Percentiles rank a stretch among this genome's conserved stretches.
Conservation (phyloP, 202 grass and related monocot species). For the Saccharum hybrid region DNA sequence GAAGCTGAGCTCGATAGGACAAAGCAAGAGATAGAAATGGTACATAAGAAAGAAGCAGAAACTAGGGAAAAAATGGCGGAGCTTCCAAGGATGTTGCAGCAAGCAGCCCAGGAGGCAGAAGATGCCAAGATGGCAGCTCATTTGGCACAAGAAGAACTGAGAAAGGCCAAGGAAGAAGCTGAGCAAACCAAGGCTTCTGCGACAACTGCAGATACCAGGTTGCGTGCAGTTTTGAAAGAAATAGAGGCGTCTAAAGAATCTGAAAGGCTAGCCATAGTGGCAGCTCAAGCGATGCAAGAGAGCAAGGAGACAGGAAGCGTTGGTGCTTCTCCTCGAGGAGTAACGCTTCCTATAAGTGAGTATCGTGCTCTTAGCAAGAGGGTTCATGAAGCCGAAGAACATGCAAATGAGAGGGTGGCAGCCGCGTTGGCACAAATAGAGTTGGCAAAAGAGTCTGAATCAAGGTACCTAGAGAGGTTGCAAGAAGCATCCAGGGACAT, state of each 20-base stretch:
- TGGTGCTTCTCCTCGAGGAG: slow-evolving; percentile 61
- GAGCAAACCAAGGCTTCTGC: slow-evolving; percentile 71
- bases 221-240: slow-evolving; percentile 80
- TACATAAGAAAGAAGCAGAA: slow-evolving; percentile 64
- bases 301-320: slow-evolving; percentile 59
- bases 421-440: slow-evolving; percentile 65
- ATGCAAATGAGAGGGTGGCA: slow-evolving; percentile 59
- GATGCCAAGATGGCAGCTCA: slow-evolving; percentile 66
- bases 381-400: slow-evolving; percentile 76
- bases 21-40: slow-evolving; percentile 69
- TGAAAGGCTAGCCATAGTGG: slow-evolving; percentile 66
- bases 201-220: slow-evolving; percentile 62
- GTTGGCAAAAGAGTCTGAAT: slow-evolving; percentile 68
- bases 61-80: slow-evolving; percentile 66
- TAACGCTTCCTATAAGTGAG: slow-evolving; percentile 70
- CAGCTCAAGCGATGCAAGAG: slow-evolving; percentile 82
- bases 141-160: slow-evolving; percentile 72
- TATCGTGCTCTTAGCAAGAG: slow-evolving; percentile 78
- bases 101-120: slow-evolving; percentile 76
- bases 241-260: slow-evolving; percentile 77
- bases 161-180: slow-evolving; percentile 74
- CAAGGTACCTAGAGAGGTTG: slow-evolving; percentile 62
- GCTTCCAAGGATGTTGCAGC: slow-evolving; percentile 86
- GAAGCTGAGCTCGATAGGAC: slow-evolving; percentile 76
- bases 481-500: slow-evolving; percentile 55